Percentiles rank a stretch among this genome's conserved stretches.
Conservation (phyloP, 176 grass and related monocot genomes). For the Cenchrus americanus region DNA sequence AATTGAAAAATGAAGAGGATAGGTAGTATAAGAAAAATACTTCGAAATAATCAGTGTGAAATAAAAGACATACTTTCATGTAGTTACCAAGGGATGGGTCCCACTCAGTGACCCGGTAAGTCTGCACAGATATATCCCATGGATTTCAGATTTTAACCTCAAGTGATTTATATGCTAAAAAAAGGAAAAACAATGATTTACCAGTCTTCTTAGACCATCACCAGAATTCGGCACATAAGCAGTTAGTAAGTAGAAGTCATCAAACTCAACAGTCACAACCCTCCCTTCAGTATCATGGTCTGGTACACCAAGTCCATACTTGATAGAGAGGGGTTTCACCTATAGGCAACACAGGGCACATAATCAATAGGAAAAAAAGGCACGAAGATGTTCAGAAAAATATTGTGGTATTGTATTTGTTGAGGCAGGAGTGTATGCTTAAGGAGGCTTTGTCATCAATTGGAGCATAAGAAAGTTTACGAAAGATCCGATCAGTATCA, state of each 20-base stretch:
- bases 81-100: constrained; percentile 69
- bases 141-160: constrained; percentile 24
- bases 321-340: constrained; percentile 77
- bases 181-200: constrained; percentile 30
- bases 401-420: background rate
- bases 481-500: background rate
- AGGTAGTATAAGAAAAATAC: background rate
- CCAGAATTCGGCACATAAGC: constrained; percentile 84
- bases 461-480: constrained; percentile 9
- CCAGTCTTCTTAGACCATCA: constrained; percentile 75
- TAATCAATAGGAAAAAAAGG: constrained; percentile 29
- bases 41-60: constrained; percentile 5
- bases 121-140: constrained; percentile 47
- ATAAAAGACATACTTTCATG: constrained; percentile 69
- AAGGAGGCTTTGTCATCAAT: background rate
- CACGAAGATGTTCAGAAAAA: constrained; percentile 11
- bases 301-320: constrained; percentile 71
- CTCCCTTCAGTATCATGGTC: constrained; percentile 84
- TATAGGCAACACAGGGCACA: constrained; percentile 25
- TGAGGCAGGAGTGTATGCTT: constrained; percentile 6
- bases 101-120: constrained; percentile 67
- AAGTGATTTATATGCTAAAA: constrained; percentile 1
- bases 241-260: constrained; percentile 69
- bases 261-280: constrained; percentile 73
- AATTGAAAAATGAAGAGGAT: background rate